Evolutionary conservation across 2,329 filamentous ascomycete species (phyloP).

Genomic region (Aspergillus flavus): DNA sequence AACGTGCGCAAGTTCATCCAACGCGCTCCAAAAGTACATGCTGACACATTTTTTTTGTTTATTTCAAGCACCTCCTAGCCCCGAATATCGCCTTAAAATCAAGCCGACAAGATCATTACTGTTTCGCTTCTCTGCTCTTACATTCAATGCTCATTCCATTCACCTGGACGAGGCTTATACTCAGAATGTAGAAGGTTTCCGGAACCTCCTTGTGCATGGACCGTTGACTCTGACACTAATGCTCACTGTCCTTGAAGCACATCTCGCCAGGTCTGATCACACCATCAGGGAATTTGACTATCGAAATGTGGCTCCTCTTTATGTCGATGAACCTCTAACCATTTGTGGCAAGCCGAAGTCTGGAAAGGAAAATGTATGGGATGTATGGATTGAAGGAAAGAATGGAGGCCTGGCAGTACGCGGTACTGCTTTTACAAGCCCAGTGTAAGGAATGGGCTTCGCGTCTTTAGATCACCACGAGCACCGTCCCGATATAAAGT

Average conservation of each 20-base stretch:
- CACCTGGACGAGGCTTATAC: conserved; percentile 78
- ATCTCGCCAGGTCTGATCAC: conserved; percentile 45
- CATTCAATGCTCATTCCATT: conserved; percentile 89
- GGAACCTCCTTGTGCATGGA: conserved; percentile 79
- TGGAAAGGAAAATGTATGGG: conserved; percentile 52
- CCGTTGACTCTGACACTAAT: conserved; percentile 79
- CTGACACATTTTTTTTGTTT: conserved; percentile 21
- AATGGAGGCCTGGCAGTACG: conserved; percentile 66
- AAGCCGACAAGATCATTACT: conserved; percentile 71
- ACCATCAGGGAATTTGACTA: conserved; percentile 68
- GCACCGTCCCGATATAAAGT: not conserved
- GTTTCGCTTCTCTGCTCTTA: conserved; percentile 88
- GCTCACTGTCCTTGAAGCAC: conserved; percentile 65
- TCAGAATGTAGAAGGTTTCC: conserved; percentile 71
- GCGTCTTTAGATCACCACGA: not conserved
- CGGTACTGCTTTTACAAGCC: conserved; percentile 47
- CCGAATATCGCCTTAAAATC: conserved; percentile 62
- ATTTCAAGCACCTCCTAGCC: conserved; percentile 49
- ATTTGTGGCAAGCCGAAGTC: conserved; percentile 65
- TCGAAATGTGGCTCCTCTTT: conserved; percentile 79
- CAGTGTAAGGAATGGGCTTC: not conserved
- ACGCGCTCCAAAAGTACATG: not conserved
- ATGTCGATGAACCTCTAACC: conserved; percentile 69
- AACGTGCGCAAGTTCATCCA: conserved; percentile 34
- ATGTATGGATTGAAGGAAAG: conserved; percentile 67